These are phyloP conservation scores for Fusarium mexicanum DNA, from an alignment of 2,329 filamentous ascomycete species.

Conservation along the genomic window DNA sequence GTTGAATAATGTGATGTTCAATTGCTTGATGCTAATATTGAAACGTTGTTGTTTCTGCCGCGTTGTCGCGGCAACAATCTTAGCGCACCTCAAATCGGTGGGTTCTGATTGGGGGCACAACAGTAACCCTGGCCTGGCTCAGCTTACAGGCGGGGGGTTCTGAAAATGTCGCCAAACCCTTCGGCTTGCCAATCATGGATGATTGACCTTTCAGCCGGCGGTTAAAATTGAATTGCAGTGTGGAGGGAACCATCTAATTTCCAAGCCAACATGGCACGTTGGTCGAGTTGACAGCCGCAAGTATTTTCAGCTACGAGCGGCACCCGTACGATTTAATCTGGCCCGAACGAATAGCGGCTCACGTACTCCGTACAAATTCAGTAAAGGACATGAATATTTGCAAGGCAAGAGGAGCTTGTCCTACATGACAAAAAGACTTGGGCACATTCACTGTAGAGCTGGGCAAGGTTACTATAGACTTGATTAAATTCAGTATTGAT, in stretches of 20 bases:
- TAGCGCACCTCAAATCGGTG: not conserved
- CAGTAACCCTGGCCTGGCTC: not conserved
- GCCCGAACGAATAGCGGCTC: fast-evolving
- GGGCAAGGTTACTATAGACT: fast-evolving
- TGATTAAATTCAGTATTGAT: fast-evolving
- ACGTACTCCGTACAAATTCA: fast-evolving
- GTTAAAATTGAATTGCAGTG: not conserved
- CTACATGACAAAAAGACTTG: fast-evolving
- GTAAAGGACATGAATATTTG: not conserved
- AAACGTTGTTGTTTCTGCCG: not conserved
- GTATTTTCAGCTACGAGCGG: not conserved
- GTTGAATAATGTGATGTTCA: not conserved
- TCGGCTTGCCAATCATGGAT: not conserved
- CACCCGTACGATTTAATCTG: not conserved
- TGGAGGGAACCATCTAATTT: fast-evolving
- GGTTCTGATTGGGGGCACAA: not conserved
- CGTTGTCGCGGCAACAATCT: not conserved
- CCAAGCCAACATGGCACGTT: fast-evolving
- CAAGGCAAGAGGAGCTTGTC: no score
- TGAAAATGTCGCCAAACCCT: not conserved
- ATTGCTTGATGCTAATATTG: not conserved
- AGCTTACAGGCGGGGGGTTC: not conserved
- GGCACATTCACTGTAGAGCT: not conserved
- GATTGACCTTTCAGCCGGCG: fast-evolving
- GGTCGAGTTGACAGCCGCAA: not conserved